Evolutionary conservation across 1,284 basidiomycete genomes (phyloP).

Genomic region (Melampsora americana): DNA sequence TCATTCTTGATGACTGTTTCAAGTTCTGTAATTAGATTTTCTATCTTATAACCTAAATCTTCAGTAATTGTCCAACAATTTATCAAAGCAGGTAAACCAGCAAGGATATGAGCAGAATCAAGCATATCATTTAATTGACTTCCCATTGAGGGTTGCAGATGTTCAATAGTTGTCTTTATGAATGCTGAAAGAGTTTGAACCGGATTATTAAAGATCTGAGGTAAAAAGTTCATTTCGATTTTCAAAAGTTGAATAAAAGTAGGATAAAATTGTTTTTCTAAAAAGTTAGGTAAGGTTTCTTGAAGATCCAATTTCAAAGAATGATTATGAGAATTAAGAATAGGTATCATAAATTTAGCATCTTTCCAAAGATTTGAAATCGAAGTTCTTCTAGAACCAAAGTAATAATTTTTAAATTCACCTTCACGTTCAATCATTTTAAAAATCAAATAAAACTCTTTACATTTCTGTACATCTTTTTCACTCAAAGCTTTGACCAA

Average conservation of each 20-base stretch:
- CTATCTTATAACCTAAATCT: slow-evolving; percentile 39
- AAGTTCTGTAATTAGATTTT: slow-evolving; percentile 51
- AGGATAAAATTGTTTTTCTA: slow-evolving; percentile 66
- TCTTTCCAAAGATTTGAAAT: slow-evolving; percentile 68
- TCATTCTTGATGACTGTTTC: slow-evolving; percentile 49
- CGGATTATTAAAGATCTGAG: slow-evolving; percentile 76
- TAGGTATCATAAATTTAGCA: slow-evolving; percentile 49
- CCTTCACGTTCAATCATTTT: slow-evolving; percentile 79
- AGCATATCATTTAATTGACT: slow-evolving; percentile 69
- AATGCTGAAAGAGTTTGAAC: slow-evolving; percentile 70
- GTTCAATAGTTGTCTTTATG: slow-evolving; percentile 72
- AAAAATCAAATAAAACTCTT: slow-evolving; percentile 78
- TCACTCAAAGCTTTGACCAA: slow-evolving; percentile 60
- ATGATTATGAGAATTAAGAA: slow-evolving; percentile 45
- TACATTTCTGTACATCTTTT: slow-evolving; percentile 66
- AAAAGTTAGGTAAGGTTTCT: slow-evolving; percentile 63
- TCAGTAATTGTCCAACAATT: slow-evolving; percentile 37
- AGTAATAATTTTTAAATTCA: slow-evolving; percentile 89
- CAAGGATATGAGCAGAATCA: slow-evolving; percentile 60
- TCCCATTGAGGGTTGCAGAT: slow-evolving; percentile 71
- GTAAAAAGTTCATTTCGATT: slow-evolving; percentile 69
- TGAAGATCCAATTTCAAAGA: slow-evolving; percentile 22
- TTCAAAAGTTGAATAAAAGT: slow-evolving; percentile 67
- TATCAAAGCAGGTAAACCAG: slow-evolving; percentile 47
- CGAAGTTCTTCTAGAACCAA: slow-evolving; percentile 68